Conservation (phyloP, 23 red algal genomes). For the Cyanidium caldarium region DNA sequence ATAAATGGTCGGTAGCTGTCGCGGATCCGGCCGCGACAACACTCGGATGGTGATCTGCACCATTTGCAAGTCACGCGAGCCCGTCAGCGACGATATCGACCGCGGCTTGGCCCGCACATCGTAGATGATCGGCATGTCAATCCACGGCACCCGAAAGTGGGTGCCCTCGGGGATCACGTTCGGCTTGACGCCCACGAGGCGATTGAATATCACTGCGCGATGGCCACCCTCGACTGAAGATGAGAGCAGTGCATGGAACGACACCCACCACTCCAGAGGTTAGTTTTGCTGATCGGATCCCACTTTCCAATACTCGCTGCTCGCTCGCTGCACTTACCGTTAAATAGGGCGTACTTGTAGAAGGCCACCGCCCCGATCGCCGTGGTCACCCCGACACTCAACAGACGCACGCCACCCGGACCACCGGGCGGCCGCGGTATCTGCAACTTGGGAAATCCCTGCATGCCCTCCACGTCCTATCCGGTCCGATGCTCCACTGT, state of each 20-base stretch:
- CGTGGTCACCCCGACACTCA: background rate
- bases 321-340: background rate
- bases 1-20: constrained; percentile 63
- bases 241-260: constrained; percentile 20
- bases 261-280: background rate
- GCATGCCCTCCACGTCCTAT: too few species aligned
- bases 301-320: background rate
- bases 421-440: too few species aligned
- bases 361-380: background rate
- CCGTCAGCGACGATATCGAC: constrained; percentile 71
- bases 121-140: constrained; percentile 79
- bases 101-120: constrained; percentile 84
- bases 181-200: constrained; percentile 48
- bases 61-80: constrained; percentile 96
- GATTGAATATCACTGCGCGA: constrained; percentile 90
- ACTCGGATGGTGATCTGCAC: constrained; percentile 91
- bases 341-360: constrained; percentile 4
- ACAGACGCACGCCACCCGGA: too few species aligned
- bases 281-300: background rate
- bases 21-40: constrained; percentile 46
- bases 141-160: constrained; percentile 78
- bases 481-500: too few species aligned
- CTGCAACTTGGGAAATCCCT: too few species aligned
- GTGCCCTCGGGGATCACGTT: constrained; percentile 23
- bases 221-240: constrained; percentile 91